These are phyloP conservation scores for Hydnomerulius pinastri DNA, from an alignment of 768 basidiomycete genomes.

Conservation along the genomic window DNA sequence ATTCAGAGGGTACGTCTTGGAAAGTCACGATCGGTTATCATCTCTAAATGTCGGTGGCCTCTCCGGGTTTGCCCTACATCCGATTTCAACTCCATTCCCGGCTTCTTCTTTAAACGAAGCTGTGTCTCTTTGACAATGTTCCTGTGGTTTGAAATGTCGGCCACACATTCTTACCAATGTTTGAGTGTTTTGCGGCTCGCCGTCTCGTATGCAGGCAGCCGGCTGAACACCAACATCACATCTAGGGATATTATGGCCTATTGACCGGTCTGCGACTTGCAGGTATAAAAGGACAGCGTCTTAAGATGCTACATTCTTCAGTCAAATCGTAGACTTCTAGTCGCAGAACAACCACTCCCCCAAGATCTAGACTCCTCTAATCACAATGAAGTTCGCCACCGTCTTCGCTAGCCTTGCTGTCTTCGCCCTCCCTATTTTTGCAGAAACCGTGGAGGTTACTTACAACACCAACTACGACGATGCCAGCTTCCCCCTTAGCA, in stretches of 20 bases:
- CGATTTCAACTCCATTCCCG: too few relatives aligned
- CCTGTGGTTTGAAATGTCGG: background rate
- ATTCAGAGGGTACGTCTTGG: too few relatives aligned
- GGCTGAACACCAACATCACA: background rate
- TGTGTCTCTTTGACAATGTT: background rate
- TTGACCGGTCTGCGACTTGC: background rate
- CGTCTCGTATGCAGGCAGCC: background rate
- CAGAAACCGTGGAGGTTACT: constrained; percentile 39
- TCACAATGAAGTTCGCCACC: constrained; percentile 23
- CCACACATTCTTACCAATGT: too few relatives aligned
- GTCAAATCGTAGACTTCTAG: background rate
- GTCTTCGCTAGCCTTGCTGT: constrained; percentile 9
- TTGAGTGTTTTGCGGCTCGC: background rate
- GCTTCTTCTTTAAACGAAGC: too few relatives aligned
- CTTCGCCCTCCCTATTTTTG: constrained; percentile 17
- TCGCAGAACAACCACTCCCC: background rate
- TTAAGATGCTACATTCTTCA: background rate
- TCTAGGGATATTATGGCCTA: background rate
- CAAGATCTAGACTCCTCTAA: background rate
- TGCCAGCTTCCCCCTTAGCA: constrained; percentile 21
- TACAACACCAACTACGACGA: constrained; percentile 38
- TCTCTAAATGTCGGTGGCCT: background rate
- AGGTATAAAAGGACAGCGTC: background rate
- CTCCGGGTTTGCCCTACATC: too few relatives aligned
- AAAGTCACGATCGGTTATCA: background rate